Evolutionary conservation across 768 basidiomycete genomes (phyloP), one percentile per base, ranked within the genome.

Genomic region (Russula sp.): DNA sequence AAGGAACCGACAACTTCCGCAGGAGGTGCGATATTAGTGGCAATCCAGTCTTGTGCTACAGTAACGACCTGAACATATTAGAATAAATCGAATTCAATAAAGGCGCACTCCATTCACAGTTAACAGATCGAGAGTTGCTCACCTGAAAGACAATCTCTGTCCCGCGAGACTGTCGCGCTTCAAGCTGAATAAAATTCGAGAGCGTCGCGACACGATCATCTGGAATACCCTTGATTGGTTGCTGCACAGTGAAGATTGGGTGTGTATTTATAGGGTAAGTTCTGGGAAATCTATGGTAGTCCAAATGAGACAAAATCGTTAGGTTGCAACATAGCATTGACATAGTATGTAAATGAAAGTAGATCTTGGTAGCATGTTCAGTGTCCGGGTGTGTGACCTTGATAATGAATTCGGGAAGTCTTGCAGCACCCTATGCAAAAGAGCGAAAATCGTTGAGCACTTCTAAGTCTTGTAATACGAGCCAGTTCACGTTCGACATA

Each of bases 71-170:
- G 63, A 2, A 54, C 4, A 48, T 2, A 39, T 48, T n/a, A 58
- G 36, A 10, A 67, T 20, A 38, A 36, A 41, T 11, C 18, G 8
- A 3, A 38, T 1, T 7, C 6, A 22, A 13, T 48, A 36, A 32
- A 36, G 48, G 48, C 13, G n/a, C 41, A 32, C 16, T 18, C 38
- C n/a, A 8, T 42, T 35, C 48, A 18, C 22, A 4, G 16, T 36
- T 20, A 22, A 43, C 13, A 11, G 45, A 20, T 32, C 7, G 41
- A 64, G n/a, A 52, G 20, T 46, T 41, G 71, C 80, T 22, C 35
- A 88, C 88, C 75, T 88, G 81, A 70, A 91, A 89, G 38, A 90
- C 86, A 82, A 89, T 86, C 71, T 89, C 88, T 22, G 80, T 79
- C 5, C 90, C 90, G 56, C 81, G 77, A 64, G 78, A 71, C 65